A percentile compares a stretch with the other conserved stretches of the same genome.
phyloP scores from a whole-genome alignment of 75 land plant species.

The Pinus tabuliformis region DNA sequence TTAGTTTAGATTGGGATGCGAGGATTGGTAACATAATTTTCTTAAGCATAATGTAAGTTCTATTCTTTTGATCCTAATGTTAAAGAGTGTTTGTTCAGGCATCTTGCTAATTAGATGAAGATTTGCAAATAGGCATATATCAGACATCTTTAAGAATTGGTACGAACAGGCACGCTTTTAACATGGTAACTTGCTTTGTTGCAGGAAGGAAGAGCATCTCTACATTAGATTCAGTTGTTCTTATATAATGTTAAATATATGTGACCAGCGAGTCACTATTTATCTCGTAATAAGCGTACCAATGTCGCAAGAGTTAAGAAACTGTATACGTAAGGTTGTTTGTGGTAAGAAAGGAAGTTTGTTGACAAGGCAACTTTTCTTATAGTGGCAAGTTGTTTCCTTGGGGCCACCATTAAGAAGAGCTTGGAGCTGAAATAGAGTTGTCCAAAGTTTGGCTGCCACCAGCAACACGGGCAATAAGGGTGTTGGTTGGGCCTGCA shows the following conservation, averaged over 20 bases:
- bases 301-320: background rate
- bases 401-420: background rate
- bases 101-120: no score
- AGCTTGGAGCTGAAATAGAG: background rate
- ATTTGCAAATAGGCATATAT: no score
- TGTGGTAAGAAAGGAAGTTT: background rate
- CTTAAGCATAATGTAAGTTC: slow-evolving; percentile 3
- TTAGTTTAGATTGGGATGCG: slow-evolving; percentile 9
- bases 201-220: slow-evolving; percentile 1
- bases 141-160: background rate
- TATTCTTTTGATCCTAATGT: background rate
- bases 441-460: background rate
- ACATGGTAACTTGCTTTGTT: slow-evolving; percentile 3
- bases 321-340: background rate
- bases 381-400: background rate
- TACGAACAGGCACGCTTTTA: background rate
- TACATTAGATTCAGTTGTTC: background rate
- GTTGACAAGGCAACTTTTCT: background rate
- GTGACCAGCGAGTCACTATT: background rate
- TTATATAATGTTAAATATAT: background rate
- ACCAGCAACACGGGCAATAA: background rate
- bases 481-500: no score
- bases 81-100: background rate
- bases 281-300: background rate
- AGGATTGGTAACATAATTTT: background rate